A percentile compares a stretch with the other conserved stretches of the same genome.
These are phyloP conservation scores for Fallopia convolvulus DNA, from an alignment of 148 eudicot species.

Conservation along the genomic window DNA sequence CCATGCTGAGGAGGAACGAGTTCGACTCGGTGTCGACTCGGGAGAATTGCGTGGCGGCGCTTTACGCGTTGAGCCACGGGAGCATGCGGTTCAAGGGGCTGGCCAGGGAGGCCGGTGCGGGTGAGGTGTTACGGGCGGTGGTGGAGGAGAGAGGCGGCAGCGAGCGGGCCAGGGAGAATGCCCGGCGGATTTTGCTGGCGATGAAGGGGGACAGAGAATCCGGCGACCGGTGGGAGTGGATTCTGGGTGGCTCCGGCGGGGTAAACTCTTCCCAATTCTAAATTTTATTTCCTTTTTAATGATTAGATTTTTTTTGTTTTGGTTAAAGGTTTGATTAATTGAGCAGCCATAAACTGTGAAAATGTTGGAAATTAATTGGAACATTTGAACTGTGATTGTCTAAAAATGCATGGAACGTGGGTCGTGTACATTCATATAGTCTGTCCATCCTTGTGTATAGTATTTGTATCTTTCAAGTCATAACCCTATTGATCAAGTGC, in stretches of 20 bases:
- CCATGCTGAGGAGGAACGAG: slow-evolving; percentile 38
- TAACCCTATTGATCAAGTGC: neutral
- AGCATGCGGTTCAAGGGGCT: slow-evolving; percentile 73
- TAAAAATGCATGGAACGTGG: neutral
- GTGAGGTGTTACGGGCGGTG: slow-evolving; percentile 63
- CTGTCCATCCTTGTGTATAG: neutral
- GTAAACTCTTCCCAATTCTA: slow-evolving; percentile 8
- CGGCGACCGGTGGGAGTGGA: slow-evolving; percentile 51
- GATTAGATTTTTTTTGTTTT: neutral
- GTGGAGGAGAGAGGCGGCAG: slow-evolving; percentile 49
- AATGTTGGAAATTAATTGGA: neutral
- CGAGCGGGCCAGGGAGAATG: slow-evolving; percentile 73
- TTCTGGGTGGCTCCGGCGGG: slow-evolving; percentile 42
- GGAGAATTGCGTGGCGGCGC: slow-evolving; percentile 72
- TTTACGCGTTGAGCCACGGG: slow-evolving; percentile 66
- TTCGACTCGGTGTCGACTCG: slow-evolving; percentile 48
- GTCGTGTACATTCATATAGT: neutral
- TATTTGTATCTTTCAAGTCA: neutral
- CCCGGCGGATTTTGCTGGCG: slow-evolving; percentile 40
- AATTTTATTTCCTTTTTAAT: neutral
- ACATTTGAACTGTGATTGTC: neutral
- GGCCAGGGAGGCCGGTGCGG: slow-evolving; percentile 61
- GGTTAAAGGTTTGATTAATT: neutral
- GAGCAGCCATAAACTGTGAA: neutral
- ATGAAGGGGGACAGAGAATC: slow-evolving; percentile 37